These are phyloP conservation scores for Paramecium caudatum DNA, from an alignment of 73 alveolate genomes.

Conservation along the genomic window DNA sequence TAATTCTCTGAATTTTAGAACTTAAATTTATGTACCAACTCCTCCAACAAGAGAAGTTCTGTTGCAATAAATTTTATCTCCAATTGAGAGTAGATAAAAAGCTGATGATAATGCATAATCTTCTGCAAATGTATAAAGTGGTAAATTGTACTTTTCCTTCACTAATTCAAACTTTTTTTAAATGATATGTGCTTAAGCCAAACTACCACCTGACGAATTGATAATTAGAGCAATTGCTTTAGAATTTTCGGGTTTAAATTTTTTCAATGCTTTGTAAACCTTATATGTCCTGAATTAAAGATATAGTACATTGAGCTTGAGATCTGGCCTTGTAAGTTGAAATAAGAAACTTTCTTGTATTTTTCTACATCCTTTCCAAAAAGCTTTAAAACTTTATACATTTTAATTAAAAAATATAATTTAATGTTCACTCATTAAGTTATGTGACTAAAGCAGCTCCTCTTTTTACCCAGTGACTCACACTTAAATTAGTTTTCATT, in stretches of 20 bases:
- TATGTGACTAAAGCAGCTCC: constrained; percentile 96
- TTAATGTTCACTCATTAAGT: constrained; percentile 88
- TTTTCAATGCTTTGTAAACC: not conserved
- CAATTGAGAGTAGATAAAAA: constrained; percentile 65
- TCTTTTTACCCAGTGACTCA: constrained; percentile 96
- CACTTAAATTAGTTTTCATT: constrained; percentile 82
- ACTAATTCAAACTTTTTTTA: constrained; percentile 8
- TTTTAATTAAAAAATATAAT: not conserved
- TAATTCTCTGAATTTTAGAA: constrained; percentile 25
- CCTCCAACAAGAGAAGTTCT: constrained; percentile 61
- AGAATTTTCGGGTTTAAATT: constrained; percentile 12
- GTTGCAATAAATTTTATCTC: constrained; percentile 66
- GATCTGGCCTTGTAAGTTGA: not conserved
- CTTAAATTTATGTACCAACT: constrained; percentile 28
- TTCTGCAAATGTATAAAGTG: constrained; percentile 77
- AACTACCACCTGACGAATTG: constrained; percentile 78
- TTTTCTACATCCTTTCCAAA: constrained; percentile 47
- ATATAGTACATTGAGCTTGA: not conserved
- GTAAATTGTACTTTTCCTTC: constrained; percentile 41
- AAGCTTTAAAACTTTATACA: not conserved
- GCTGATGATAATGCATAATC: constrained; percentile 74
- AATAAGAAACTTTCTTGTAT: constrained; percentile 14
- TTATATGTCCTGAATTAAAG: constrained; percentile 1
- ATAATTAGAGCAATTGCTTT: constrained; percentile 73
- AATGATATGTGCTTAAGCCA: constrained; percentile 69